Evolutionary conservation across 768 basidiomycete species (phyloP).

Genomic region (Leucosporidium scottii): DNA sequence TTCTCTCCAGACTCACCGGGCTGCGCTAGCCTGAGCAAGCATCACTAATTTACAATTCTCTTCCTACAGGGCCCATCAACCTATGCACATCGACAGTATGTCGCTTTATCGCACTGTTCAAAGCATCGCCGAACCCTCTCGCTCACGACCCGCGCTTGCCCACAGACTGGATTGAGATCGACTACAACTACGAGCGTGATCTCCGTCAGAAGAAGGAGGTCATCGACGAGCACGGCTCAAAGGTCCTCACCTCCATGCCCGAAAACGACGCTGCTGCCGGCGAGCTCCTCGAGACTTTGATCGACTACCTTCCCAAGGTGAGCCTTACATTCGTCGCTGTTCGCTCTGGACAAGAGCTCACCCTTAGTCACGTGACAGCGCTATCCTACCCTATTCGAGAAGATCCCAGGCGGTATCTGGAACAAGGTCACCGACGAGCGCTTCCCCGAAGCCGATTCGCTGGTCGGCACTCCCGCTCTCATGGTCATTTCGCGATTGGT

Average conservation of each 20-base stretch:
- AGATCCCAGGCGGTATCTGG: conserved; percentile 35
- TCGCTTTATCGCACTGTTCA: background rate
- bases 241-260: conserved; percentile 54
- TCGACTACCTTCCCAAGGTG: conserved; percentile 50
- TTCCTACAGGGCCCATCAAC: conserved; percentile 44
- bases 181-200: conserved; percentile 42
- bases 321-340: conserved; percentile 32
- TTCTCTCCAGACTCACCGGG: too few relatives aligned
- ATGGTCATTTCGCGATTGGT: conserved; percentile 38
- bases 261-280: conserved; percentile 76
- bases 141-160: background rate
- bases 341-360: background rate
- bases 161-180: conserved; percentile 44
- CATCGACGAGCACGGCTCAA: conserved; percentile 42
- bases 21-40: too few relatives aligned
- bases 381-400: conserved; percentile 53
- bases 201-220: conserved; percentile 41
- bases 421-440: conserved; percentile 41
- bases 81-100: conserved; percentile 41
- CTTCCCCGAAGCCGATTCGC: conserved; percentile 17
- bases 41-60: too few relatives aligned
- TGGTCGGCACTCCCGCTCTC: conserved; percentile 39
- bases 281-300: conserved; percentile 42
- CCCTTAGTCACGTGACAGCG: conserved; percentile 32
- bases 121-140: too few relatives aligned